Conservation (phyloP, 345 rosid species). For the Limnanthes douglasii region DNA sequence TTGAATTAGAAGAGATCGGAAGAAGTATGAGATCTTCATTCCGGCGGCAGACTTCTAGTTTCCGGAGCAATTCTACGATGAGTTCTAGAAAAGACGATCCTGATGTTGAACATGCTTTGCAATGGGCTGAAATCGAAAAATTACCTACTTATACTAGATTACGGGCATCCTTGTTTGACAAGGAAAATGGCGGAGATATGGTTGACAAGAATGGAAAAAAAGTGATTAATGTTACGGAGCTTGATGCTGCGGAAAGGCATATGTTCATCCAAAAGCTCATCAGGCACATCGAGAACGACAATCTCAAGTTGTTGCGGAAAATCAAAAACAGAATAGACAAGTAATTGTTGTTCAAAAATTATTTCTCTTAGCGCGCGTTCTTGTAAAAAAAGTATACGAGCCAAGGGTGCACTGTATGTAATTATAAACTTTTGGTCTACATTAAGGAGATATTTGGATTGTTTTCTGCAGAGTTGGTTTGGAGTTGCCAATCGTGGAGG, state of each 20-base stretch:
- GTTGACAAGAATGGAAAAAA: conserved; percentile 14
- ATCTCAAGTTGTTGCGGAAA: conserved; percentile 33
- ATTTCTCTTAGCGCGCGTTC: not conserved
- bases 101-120: conserved; percentile 22
- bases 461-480: conserved; percentile 35
- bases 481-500: conserved; percentile 46
- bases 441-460: not conserved
- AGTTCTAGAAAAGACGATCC: conserved; percentile 14
- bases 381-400: no score
- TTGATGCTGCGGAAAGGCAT: conserved; percentile 36
- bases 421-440: no score
- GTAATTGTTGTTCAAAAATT: conserved; percentile 12
- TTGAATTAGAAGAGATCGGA: conserved; percentile 44
- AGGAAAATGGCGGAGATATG: conserved; percentile 2
- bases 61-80: conserved; percentile 20
- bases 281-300: conserved; percentile 52
- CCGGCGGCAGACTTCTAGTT: conserved; percentile 23
- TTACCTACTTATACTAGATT: conserved; percentile 52
- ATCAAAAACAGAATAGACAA: conserved; percentile 34
- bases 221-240: conserved; percentile 38
- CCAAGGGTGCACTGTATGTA: no score
- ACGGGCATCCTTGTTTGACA: conserved; percentile 30
- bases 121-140: conserved; percentile 64
- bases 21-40: conserved; percentile 58
- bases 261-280: conserved; percentile 47